Evolutionary conservation across 495 filamentous ascomycete genomes (phyloP).

Genomic region (Talaromyces nanjingensis): DNA sequence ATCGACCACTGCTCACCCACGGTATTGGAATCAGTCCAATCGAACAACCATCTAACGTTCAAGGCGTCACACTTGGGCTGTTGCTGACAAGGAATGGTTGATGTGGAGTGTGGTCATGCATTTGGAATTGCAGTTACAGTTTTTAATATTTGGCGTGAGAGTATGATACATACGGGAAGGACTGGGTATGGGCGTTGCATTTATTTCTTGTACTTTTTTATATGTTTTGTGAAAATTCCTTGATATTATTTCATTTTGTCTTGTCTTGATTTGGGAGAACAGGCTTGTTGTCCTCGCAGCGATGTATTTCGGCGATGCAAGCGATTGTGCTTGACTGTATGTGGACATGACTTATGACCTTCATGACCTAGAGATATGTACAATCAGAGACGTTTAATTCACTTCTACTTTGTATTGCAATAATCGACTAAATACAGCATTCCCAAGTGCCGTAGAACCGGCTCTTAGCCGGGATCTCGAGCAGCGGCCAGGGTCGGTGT

Average conservation of each 20-base stretch:
- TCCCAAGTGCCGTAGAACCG: background rate
- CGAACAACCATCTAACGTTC: background rate
- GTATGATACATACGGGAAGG: background rate
- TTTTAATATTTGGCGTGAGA: background rate
- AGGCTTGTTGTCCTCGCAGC: background rate
- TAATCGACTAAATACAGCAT: background rate
- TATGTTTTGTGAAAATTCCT: background rate
- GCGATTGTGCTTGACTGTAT: conserved; percentile 5
- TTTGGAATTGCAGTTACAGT: background rate
- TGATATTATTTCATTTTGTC: background rate
- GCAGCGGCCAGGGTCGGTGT: background rate
- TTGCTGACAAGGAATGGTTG: background rate
- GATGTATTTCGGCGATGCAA: conserved; percentile 1
- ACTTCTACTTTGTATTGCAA: background rate
- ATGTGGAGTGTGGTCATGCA: background rate
- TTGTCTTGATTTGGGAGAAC: background rate
- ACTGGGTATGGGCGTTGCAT: background rate
- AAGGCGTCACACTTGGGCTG: conserved; percentile 10
- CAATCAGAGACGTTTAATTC: background rate
- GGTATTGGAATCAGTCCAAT: background rate
- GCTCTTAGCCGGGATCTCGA: background rate
- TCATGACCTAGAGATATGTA: conserved; percentile 6
- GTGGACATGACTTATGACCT: conserved; percentile 10
- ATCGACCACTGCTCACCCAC: background rate
- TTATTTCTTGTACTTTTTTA: background rate